phyloP scores from a whole-genome alignment of 139 green algal genomes.

The Chlorella sorokiniana region DNA sequence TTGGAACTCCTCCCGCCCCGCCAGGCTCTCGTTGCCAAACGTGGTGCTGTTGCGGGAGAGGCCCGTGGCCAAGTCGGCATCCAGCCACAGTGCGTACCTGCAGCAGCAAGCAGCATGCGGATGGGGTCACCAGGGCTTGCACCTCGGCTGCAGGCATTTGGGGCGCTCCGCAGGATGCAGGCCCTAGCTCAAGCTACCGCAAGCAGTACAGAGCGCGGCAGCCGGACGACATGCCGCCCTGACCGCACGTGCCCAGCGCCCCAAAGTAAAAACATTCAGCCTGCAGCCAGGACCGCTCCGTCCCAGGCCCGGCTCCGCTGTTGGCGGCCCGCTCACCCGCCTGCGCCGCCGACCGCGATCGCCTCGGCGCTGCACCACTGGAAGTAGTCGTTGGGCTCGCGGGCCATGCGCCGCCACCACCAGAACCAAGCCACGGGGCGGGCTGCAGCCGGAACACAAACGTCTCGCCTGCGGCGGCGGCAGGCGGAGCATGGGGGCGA shows the following conservation, averaged over 20 bases:
- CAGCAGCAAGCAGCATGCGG: background rate
- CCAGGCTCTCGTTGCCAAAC: conserved; percentile 46
- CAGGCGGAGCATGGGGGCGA: background rate
- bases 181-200: too few relatives aligned
- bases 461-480: conserved; percentile 24
- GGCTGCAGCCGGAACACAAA: conserved; percentile 47
- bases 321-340: conserved; percentile 21
- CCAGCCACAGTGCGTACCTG: conserved; percentile 50
- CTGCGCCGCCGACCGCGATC: conserved; percentile 46
- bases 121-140: too few relatives aligned
- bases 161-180: too few relatives aligned
- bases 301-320: too few relatives aligned
- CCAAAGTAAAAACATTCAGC: too few relatives aligned
- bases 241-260: too few relatives aligned
- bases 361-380: conserved; percentile 38
- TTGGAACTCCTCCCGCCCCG: conserved; percentile 38
- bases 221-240: background rate
- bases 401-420: conserved; percentile 30
- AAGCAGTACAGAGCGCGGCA: background rate
- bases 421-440: conserved; percentile 17
- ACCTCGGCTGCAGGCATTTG: too few relatives aligned
- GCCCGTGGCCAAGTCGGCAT: conserved; percentile 33
- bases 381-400: conserved; percentile 49
- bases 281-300: too few relatives aligned
- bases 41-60: conserved; percentile 37